Conservation (phyloP, 2,329 filamentous ascomycete species). For the Cercospora sojina region DNA sequence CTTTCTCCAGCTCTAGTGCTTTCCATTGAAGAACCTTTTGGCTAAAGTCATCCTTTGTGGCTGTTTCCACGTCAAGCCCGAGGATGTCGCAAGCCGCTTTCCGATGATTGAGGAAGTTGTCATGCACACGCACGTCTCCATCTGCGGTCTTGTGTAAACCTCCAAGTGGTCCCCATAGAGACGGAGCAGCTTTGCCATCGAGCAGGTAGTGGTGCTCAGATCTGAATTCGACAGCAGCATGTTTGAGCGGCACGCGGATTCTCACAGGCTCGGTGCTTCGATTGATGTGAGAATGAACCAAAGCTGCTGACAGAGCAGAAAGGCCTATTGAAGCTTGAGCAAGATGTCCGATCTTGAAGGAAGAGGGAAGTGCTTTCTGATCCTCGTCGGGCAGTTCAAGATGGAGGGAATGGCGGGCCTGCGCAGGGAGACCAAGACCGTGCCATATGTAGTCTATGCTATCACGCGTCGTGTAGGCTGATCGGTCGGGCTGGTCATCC, state of each 20-base stretch:
- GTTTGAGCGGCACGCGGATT: slow-evolving; percentile 47
- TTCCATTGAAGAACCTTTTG: slow-evolving; percentile 44
- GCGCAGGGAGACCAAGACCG: slow-evolving; percentile 23
- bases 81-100: slow-evolving; percentile 48
- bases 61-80: slow-evolving; percentile 36
- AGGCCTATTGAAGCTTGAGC: slow-evolving; percentile 55
- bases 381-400: slow-evolving; percentile 28
- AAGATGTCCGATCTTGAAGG: slow-evolving; percentile 55
- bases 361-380: slow-evolving; percentile 46
- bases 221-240: slow-evolving; percentile 55
- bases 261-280: slow-evolving; percentile 32
- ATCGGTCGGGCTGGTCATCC: slow-evolving; percentile 23
- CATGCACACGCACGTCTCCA: slow-evolving; percentile 57
- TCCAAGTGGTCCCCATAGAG: slow-evolving; percentile 48
- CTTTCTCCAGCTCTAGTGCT: slow-evolving; percentile 51
- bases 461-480: slow-evolving; percentile 30
- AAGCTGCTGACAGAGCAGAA: slow-evolving; percentile 52
- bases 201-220: slow-evolving; percentile 54
- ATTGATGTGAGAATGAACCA: slow-evolving; percentile 39
- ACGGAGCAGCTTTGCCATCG: slow-evolving; percentile 38
- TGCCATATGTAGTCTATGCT: slow-evolving; percentile 38
- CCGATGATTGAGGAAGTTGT: slow-evolving; percentile 54
- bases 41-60: slow-evolving; percentile 44
- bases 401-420: neutral
- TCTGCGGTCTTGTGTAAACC: slow-evolving; percentile 54